Evolutionary conservation across 805 yeast genomes (phyloP), one percentile per base, ranked within the genome.

Genomic region (Suhomyces kilbournensis): DNA sequence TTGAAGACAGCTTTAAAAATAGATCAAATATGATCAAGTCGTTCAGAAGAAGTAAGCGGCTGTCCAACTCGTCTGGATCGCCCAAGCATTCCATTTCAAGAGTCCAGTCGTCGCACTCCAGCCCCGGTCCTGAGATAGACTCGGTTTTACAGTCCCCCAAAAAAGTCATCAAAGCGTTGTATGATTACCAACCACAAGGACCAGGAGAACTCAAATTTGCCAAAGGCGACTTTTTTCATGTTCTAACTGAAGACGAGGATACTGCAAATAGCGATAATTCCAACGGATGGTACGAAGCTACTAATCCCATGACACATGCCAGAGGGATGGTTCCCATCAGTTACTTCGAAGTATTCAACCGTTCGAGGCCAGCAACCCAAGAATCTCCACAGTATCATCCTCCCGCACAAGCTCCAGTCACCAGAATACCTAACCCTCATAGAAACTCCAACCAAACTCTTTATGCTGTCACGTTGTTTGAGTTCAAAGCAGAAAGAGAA

Each of bases 151-250:
- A 75, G 54, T 81, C 89, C 3, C 96, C 97, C 4, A 86, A 83
- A 55, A 86, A 86, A 63, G 96, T 90, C 44, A 90, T 94, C 53
- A 85, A 84, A 56, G 97, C 98, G 0, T 71, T 86, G 15, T 84
- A 82, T 60, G 86, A 86, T 63, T 92, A 92, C 69, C 74, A 74
- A 43, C 87, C 96, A 0, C 92, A 86, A 60, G 86, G 88, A 12
- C 84, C 89, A 1, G 90, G 89, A 20, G 97, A 93, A 66, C 77
- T 93, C 34, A 77, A 83, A 28, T 93, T 94, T 66, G 63, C 70
- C 43, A 82, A 84, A 59, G 97, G 97, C 38, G 97, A 93, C 64
- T 92, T 91, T 65, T 90, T 92, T 71, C 90, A 90, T 64, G 96
- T 94, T 2, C 46, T 73, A 17, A 53, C 56, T 35, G 70, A 63